Percentiles rank a stretch among this genome's conserved stretches.
Conservation (phyloP, 2,329 filamentous ascomycete species). For the Metarhizium rileyi region DNA sequence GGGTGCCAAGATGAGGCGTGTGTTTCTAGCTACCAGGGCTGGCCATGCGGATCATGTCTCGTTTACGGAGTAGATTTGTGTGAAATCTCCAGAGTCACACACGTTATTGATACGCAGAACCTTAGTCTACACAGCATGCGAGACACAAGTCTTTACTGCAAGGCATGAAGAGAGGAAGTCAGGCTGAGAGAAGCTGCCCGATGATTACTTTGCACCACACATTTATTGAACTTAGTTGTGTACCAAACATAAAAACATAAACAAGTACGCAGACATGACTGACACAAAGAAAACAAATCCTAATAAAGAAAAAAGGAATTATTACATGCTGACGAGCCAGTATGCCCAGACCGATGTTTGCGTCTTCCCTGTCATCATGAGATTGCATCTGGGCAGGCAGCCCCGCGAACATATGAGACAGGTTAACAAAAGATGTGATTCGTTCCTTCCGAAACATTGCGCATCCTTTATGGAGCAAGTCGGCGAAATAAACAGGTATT, state of each 20-base stretch:
- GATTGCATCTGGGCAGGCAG: neutral
- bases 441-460: neutral
- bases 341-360: slow-evolving; percentile 17
- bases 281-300: slow-evolving; percentile 14
- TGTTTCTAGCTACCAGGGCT: too few relatives aligned
- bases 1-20: neutral
- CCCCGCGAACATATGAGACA: neutral
- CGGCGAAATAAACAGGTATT: neutral
- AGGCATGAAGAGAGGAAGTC: neutral
- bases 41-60: too few relatives aligned
- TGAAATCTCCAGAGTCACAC: too few relatives aligned
- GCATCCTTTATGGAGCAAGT: neutral
- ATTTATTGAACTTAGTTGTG: neutral
- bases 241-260: neutral
- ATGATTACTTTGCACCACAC: neutral
- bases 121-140: too few relatives aligned
- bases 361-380: slow-evolving; percentile 9
- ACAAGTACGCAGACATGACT: slow-evolving; percentile 11
- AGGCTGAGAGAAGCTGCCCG: neutral
- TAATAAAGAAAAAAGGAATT: slow-evolving; percentile 31
- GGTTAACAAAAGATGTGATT: neutral
- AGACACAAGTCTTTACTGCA: neutral
- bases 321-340: slow-evolving; percentile 38
- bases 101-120: too few relatives aligned
- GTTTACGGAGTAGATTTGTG: too few relatives aligned